A percentile compares a stretch with the other conserved stretches of the same genome.
Evolutionary conservation across 352 stramenopile genomes (phyloP).

Genomic region (Phytophthora citrophthora): DNA sequence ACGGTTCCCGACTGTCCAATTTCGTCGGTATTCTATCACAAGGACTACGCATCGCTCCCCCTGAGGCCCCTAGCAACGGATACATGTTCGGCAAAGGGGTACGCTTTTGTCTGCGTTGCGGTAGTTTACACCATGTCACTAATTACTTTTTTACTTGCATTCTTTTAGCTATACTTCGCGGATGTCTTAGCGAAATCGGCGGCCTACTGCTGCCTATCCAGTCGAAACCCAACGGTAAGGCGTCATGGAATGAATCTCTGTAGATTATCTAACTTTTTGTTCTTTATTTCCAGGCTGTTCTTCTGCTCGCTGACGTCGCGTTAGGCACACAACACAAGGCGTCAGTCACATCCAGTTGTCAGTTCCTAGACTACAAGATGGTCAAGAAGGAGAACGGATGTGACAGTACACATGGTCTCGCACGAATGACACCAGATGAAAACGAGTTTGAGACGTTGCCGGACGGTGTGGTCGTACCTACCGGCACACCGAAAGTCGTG

Average conservation of each 20-base stretch:
- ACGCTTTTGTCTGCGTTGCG: constrained; percentile 1
- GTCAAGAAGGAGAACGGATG: constrained; percentile 30
- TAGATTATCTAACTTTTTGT: background rate
- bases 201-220: constrained; percentile 56
- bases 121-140: too few relatives aligned
- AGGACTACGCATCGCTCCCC: constrained; percentile 71
- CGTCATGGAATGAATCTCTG: background rate
- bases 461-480: constrained; percentile 48
- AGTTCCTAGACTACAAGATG: constrained; percentile 36
- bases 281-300: constrained; percentile 18
- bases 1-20: constrained; percentile 64
- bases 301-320: constrained; percentile 51
- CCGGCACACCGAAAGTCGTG: constrained; percentile 29
- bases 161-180: constrained; percentile 69
- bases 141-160: background rate
- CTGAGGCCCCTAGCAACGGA: constrained; percentile 67
- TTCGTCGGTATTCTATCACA: constrained; percentile 73
- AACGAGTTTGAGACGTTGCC: constrained; percentile 30
- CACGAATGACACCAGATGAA: constrained; percentile 36
- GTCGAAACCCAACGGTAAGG: constrained; percentile 32
- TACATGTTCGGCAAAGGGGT: constrained; percentile 80
- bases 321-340: constrained; percentile 37
- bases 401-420: constrained; percentile 40
- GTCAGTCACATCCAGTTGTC: constrained; percentile 2
- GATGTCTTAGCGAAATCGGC: constrained; percentile 62